These are phyloP conservation scores for Biscogniauxia marginata DNA, from an alignment of 2,329 filamentous ascomycete genomes.

Conservation along the genomic window DNA sequence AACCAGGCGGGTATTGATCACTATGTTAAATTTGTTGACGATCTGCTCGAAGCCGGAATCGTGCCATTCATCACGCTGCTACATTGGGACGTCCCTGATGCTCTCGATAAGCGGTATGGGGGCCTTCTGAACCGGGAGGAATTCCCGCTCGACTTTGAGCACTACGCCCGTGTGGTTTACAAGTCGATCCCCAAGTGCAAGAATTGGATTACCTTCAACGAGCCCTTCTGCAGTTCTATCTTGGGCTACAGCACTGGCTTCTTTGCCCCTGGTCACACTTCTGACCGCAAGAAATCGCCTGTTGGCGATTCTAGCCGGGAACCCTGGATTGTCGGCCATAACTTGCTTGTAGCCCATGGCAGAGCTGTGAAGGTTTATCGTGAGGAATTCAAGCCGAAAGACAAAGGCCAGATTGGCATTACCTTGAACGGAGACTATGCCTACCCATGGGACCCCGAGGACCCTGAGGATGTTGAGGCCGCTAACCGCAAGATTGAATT, in stretches of 20 bases:
- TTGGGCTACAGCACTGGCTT: slow-evolving; percentile 75
- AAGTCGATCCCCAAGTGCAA: slow-evolving; percentile 73
- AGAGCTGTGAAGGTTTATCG: slow-evolving; percentile 79
- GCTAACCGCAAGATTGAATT: slow-evolving; percentile 82
- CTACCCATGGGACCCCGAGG: slow-evolving; percentile 78
- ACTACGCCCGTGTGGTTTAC: slow-evolving; percentile 77
- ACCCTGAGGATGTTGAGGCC: slow-evolving; percentile 73
- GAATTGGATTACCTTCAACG: slow-evolving; percentile 89
- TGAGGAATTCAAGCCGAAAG: slow-evolving; percentile 73
- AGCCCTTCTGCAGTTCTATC: slow-evolving; percentile 82
- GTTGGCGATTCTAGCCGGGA: slow-evolving; percentile 74
- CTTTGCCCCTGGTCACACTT: slow-evolving; percentile 81
- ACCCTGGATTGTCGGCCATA: slow-evolving; percentile 82
- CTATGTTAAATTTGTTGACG: slow-evolving; percentile 77
- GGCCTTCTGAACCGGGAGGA: slow-evolving; percentile 78
- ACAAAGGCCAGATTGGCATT: slow-evolving; percentile 80
- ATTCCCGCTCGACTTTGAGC: slow-evolving; percentile 77
- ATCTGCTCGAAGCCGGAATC: slow-evolving; percentile 73
- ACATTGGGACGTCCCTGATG: slow-evolving; percentile 86
- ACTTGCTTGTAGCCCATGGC: slow-evolving; percentile 75
- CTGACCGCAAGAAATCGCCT: slow-evolving; percentile 67
- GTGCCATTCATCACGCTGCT: slow-evolving; percentile 79
- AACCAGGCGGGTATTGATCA: slow-evolving; percentile 76
- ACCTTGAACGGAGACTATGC: slow-evolving; percentile 83
- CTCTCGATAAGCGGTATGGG: slow-evolving; percentile 75